These are phyloP conservation scores for Aplosporella prunicola DNA, from an alignment of 2,329 filamentous ascomycete genomes.

Conservation along the genomic window DNA sequence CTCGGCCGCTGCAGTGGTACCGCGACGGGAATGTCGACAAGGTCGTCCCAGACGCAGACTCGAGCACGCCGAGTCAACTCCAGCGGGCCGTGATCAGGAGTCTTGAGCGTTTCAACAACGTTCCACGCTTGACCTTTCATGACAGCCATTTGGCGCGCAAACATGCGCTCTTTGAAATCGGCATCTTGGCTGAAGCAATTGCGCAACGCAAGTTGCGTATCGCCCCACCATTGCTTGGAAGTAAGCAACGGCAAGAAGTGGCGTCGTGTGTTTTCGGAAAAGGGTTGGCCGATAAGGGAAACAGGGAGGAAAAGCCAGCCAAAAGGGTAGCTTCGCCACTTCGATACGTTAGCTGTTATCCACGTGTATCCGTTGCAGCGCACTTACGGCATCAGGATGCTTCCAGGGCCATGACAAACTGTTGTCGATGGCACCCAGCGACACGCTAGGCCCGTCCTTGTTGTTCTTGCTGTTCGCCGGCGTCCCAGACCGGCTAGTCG, in stretches of 20 bases:
- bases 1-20: constrained; percentile 80
- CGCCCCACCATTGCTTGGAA: constrained; percentile 92
- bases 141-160: constrained; percentile 92
- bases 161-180: constrained; percentile 98
- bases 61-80: constrained; percentile 83
- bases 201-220: constrained; percentile 79
- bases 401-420: constrained; percentile 99
- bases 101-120: constrained; percentile 94
- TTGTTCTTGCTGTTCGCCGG: constrained; percentile 41
- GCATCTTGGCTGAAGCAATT: constrained; percentile 83
- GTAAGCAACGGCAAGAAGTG: constrained; percentile 95
- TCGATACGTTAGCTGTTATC: constrained; percentile 16
- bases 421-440: constrained; percentile 91
- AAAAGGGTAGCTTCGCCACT: constrained; percentile 85
- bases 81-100: constrained; percentile 80
- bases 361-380: constrained; percentile 29
- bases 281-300: constrained; percentile 89
- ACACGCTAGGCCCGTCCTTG: constrained; percentile 47
- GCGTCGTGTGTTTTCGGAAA: constrained; percentile 84
- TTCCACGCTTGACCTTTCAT: constrained; percentile 99
- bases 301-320: constrained; percentile 97
- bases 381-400: constrained; percentile 74
- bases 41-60: constrained; percentile 95
- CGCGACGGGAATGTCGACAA: constrained; percentile 91
- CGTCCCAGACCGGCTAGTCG: constrained; percentile 49